A percentile compares a stretch with the other conserved stretches of the same genome.
phyloP scores from a whole-genome alignment of 169 alveolate genomes.

The Plasmodium cynomolgi region DNA sequence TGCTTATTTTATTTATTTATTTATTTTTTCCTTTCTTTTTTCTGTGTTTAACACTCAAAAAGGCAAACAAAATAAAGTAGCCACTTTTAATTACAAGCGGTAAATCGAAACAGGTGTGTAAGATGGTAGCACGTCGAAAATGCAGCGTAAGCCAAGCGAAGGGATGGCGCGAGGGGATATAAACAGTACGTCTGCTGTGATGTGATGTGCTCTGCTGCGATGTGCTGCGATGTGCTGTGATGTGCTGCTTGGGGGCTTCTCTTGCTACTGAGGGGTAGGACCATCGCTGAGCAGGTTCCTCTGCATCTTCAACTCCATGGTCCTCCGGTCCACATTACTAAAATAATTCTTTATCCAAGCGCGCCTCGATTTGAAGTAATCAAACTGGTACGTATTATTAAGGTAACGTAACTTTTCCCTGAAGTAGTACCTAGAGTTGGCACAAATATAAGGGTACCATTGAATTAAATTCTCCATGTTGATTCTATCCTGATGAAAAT shows the following conservation, averaged over 20 bases:
- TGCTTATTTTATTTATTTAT: too few relatives aligned
- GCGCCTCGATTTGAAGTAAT: constrained; percentile 49
- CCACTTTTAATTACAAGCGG: neutral
- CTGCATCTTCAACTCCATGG: constrained; percentile 31
- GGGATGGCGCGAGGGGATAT: too few relatives aligned
- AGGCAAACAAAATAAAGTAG: neutral
- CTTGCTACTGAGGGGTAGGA: neutral
- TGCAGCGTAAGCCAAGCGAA: neutral
- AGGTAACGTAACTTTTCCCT: constrained; percentile 74
- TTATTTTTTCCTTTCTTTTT: too few relatives aligned
- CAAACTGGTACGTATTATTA: constrained; percentile 21
- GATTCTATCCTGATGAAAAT: constrained; percentile 79
- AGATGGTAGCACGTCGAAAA: neutral
- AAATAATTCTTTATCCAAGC: constrained; percentile 50
- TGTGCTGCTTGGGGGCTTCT: neutral
- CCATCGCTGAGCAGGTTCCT: neutral
- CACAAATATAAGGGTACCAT: constrained; percentile 87
- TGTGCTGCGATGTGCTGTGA: neutral
- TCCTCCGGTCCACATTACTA: constrained; percentile 23
- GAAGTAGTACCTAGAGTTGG: constrained; percentile 80
- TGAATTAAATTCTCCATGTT: constrained; percentile 77
- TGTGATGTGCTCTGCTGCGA: too few relatives aligned
- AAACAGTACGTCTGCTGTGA: neutral
- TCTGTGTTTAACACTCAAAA: neutral
- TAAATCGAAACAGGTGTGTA: neutral